Conservation (phyloP, 768 basidiomycete species). For the Lactifluus subvellereus region DNA sequence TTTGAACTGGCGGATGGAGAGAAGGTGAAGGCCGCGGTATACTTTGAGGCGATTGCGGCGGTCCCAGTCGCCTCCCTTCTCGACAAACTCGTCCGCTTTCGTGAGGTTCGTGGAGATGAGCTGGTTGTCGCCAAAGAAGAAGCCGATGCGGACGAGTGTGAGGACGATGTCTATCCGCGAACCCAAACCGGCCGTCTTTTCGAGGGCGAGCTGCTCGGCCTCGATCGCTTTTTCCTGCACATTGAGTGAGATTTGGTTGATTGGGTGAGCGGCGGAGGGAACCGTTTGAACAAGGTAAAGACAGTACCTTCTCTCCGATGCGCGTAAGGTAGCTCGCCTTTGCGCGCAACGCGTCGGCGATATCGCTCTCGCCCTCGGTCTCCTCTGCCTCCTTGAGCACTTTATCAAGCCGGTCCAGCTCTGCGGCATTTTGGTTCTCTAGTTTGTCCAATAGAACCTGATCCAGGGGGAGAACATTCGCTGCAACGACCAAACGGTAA, state of each 20-base stretch:
- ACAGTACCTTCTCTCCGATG: slow-evolving; percentile 73
- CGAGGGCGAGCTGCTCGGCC: slow-evolving; percentile 77
- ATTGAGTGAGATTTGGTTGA: neutral
- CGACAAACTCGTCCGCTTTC: slow-evolving; percentile 84
- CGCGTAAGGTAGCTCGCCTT: slow-evolving; percentile 79
- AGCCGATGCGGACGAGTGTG: slow-evolving; percentile 79
- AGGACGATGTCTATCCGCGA: slow-evolving; percentile 91
- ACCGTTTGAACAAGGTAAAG: neutral
- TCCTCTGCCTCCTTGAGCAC: slow-evolving; percentile 81
- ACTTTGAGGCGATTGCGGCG: slow-evolving; percentile 94
- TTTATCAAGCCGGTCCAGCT: slow-evolving; percentile 69
- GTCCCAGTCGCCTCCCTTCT: slow-evolving; percentile 98
- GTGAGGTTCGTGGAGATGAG: slow-evolving; percentile 66
- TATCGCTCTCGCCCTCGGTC: slow-evolving; percentile 90
- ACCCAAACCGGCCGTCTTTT: slow-evolving; percentile 90
- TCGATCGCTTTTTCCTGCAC: slow-evolving; percentile 70
- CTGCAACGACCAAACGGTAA: slow-evolving; percentile 52
- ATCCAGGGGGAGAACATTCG: slow-evolving; percentile 47
- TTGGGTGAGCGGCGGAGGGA: neutral
- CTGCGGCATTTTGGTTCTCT: slow-evolving; percentile 63
- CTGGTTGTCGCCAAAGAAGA: slow-evolving; percentile 80
- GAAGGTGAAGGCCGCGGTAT: slow-evolving; percentile 78
- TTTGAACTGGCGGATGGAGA: slow-evolving; percentile 90
- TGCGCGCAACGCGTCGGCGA: slow-evolving; percentile 79
- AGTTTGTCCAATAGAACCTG: slow-evolving; percentile 48